Percentiles rank a stretch among this genome's conserved stretches.
Evolutionary conservation across 139 green algal species (phyloP).

Genomic region (Coelastrella sp.): DNA sequence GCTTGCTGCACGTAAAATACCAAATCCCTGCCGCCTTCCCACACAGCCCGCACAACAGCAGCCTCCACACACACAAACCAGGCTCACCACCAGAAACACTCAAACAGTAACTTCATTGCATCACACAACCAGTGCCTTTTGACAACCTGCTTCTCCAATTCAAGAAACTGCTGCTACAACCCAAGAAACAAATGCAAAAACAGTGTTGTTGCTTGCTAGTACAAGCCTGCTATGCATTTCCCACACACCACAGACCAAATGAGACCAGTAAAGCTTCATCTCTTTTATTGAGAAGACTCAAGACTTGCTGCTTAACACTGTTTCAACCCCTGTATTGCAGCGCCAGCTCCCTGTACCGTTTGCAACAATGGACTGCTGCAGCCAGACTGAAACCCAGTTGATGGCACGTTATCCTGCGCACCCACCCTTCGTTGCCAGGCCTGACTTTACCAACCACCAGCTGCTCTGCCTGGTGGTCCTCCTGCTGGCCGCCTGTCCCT

Average conservation of each 20-base stretch:
- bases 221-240: no score
- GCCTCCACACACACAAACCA: neutral
- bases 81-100: neutral
- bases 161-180: neutral
- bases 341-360: no score
- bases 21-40: no score
- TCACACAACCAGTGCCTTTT: neutral
- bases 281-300: no score
- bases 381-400: no score
- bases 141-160: neutral
- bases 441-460: neutral
- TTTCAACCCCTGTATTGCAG: no score
- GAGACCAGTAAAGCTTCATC: neutral
- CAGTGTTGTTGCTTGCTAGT: no score
- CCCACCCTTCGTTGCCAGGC: neutral
- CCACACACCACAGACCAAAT: neutral
- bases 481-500: constrained; percentile 17
- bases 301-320: no score
- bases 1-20: no score
- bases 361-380: no score
- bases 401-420: neutral
- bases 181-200: no score
- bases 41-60: neutral
- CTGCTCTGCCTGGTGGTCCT: neutral
- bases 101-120: neutral